phyloP scores from a whole-genome alignment of 23 red algal genomes.

The Gracilaria domingensis region DNA sequence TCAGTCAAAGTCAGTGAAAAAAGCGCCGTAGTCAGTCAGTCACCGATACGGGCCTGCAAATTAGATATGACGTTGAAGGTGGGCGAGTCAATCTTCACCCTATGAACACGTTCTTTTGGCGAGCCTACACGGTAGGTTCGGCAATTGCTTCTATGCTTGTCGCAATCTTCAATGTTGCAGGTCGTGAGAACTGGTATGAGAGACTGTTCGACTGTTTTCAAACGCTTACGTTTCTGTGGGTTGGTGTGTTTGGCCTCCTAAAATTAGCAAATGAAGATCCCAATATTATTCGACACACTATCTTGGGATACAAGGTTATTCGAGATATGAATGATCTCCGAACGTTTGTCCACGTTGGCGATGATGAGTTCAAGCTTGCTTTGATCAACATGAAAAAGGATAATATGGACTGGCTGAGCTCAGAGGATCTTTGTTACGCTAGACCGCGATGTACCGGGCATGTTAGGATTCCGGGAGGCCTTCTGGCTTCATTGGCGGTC shows the following conservation, averaged over 20 bases:
- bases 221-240: constrained; percentile 3
- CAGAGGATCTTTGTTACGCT: background rate
- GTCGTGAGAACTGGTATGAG: constrained; percentile 30
- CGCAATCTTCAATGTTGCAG: background rate
- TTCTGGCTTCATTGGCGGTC: background rate
- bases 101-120: background rate
- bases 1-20: too few species aligned
- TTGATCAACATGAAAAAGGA: background rate
- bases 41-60: too few species aligned
- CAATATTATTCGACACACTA: constrained; percentile 21
- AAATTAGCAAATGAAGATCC: constrained; percentile 40
- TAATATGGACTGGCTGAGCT: background rate
- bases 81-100: background rate
- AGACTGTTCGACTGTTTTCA: background rate
- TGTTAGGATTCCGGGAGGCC: background rate
- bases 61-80: background rate
- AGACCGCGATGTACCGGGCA: background rate
- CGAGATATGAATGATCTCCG: background rate
- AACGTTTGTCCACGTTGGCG: background rate
- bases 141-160: background rate
- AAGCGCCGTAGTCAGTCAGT: too few species aligned
- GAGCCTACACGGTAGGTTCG: background rate
- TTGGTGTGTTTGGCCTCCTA: constrained; percentile 30
- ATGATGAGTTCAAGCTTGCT: background rate
- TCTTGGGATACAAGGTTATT: background rate